A percentile compares a stretch with the other conserved stretches of the same genome.
Evolutionary conservation across 352 stramenopile genomes (phyloP).

Genomic region (Phytophthora sojae): DNA sequence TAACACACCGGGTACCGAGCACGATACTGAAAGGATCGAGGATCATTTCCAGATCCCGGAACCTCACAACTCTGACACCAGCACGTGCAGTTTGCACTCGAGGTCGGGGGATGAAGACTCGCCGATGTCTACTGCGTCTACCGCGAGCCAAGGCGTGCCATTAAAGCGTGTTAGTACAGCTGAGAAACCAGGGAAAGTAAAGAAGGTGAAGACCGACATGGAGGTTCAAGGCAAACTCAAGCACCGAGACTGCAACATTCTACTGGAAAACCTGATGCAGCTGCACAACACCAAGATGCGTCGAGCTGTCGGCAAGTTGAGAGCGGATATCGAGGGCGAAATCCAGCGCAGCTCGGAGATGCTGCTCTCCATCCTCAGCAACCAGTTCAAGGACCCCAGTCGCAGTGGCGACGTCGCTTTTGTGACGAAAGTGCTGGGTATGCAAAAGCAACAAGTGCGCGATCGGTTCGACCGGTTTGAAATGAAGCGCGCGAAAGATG

Average conservation of each 20-base stretch:
- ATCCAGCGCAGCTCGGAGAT: slow-evolving; percentile 28
- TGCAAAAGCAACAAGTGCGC: slow-evolving; percentile 26
- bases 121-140: background rate
- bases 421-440: slow-evolving; percentile 25
- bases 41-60: background rate
- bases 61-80: slow-evolving; percentile 11
- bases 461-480: slow-evolving; percentile 34
- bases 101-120: slow-evolving; percentile 1
- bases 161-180: background rate
- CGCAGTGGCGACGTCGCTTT: slow-evolving; percentile 27
- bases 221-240: slow-evolving; percentile 15
- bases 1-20: background rate
- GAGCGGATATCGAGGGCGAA: slow-evolving; percentile 24
- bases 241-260: slow-evolving; percentile 35
- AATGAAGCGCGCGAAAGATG: slow-evolving; percentile 10
- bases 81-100: slow-evolving; percentile 19
- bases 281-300: slow-evolving; percentile 29
- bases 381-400: slow-evolving; percentile 28
- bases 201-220: background rate
- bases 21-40: slow-evolving; percentile 16
- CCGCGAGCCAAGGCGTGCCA: background rate
- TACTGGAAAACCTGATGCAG: slow-evolving; percentile 38
- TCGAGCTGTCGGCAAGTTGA: slow-evolving; percentile 14
- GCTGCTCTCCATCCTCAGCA: slow-evolving; percentile 26
- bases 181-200: background rate